Evolutionary conservation across 2,329 filamentous ascomycete genomes (phyloP).

Genomic region (Diaporthe humulicola): DNA sequence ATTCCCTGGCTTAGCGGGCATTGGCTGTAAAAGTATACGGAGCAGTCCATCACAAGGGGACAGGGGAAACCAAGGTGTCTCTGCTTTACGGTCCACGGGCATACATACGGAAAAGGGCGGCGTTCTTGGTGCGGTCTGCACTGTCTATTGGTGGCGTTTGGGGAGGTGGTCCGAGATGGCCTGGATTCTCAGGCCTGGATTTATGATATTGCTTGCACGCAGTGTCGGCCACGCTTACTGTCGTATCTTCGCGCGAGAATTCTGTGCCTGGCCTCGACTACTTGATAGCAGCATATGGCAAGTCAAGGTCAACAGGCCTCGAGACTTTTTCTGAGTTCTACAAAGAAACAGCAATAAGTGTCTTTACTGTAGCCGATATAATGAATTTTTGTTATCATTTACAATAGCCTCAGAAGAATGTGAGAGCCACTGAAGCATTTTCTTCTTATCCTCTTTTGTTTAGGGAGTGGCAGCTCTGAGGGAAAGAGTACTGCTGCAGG

Average conservation of each 20-base stretch:
- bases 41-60: conserved; percentile 35
- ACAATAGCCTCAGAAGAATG: not conserved
- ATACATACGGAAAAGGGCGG: conserved; percentile 39
- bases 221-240: conserved; percentile 11
- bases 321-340: not conserved
- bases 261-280: conserved; percentile 22
- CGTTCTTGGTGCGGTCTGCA: conserved; percentile 32
- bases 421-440: not conserved
- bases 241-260: conserved; percentile 11
- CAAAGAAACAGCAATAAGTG: conserved; percentile 5
- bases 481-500: not conserved
- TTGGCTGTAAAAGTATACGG: conserved; percentile 40
- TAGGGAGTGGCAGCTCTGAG: not conserved
- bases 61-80: conserved; percentile 37
- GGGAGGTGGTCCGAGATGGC: conserved; percentile 8
- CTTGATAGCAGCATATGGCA: conserved; percentile 17
- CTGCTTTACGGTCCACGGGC: conserved; percentile 32
- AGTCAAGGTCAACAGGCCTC: conserved; percentile 1
- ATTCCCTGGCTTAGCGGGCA: conserved; percentile 25
- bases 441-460: not conserved
- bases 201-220: conserved; percentile 22
- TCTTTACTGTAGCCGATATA: not conserved
- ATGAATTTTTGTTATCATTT: not conserved
- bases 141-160: conserved; percentile 32
- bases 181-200: conserved; percentile 19